A percentile compares a stretch with the other conserved stretches of the same genome.
These are phyloP conservation scores for Cubamyces lactineus DNA, from an alignment of 768 basidiomycete genomes.

Conservation along the genomic window DNA sequence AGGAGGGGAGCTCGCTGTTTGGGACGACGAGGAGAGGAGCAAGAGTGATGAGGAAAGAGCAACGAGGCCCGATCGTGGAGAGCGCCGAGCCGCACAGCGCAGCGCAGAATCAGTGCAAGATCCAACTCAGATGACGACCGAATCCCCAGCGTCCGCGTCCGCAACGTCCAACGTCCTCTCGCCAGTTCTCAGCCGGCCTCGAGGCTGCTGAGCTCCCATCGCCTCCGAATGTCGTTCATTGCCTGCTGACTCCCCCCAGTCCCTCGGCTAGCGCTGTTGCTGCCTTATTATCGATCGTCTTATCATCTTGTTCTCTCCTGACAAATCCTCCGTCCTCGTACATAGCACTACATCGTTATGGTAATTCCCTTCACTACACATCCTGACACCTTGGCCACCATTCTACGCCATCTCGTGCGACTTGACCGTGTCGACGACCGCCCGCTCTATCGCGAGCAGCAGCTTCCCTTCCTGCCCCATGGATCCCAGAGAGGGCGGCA, in stretches of 20 bases:
- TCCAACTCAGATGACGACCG: conserved; percentile 19
- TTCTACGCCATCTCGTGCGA: conserved; percentile 26
- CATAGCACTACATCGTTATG: background rate
- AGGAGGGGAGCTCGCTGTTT: conserved; percentile 22
- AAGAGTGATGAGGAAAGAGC: conserved; percentile 25
- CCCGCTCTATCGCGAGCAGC: conserved; percentile 62
- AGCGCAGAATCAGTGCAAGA: conserved; percentile 20
- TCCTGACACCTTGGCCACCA: background rate
- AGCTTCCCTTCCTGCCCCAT: conserved; percentile 53
- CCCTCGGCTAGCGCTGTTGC: background rate
- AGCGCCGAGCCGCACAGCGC: conserved; percentile 28
- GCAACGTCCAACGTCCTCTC: too few relatives aligned
- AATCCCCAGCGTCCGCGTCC: too few relatives aligned
- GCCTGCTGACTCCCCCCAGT: background rate
- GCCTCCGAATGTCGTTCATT: background rate
- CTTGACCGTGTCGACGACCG: conserved; percentile 52
- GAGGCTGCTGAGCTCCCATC: too few relatives aligned
- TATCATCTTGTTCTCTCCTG: background rate
- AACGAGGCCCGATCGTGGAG: conserved; percentile 27
- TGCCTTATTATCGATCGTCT: background rate
- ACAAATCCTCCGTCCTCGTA: too few relatives aligned
- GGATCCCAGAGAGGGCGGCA: conserved; percentile 42
- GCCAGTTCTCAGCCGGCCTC: too few relatives aligned
- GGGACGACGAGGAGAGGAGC: conserved; percentile 25
- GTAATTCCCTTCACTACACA: background rate